Evolutionary conservation across 2,329 filamentous ascomycete species (phyloP), one percentile per base, ranked within the genome.

Genomic region (Beauveria asiatica): DNA sequence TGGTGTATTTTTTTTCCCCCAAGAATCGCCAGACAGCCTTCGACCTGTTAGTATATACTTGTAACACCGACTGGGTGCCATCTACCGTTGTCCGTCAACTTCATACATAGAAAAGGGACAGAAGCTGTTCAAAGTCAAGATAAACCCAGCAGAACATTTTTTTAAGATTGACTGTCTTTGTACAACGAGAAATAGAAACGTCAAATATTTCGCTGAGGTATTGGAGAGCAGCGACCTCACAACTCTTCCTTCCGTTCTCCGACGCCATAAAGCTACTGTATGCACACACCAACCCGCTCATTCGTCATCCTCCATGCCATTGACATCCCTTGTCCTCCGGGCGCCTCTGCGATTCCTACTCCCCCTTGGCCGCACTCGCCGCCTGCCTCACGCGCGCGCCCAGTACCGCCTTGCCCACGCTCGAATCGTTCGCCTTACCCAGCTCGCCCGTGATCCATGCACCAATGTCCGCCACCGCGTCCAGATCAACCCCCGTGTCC

Each of bases 401-500:
- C 56, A 85, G 67, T 44, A 86, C 76, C 3, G 85, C 87, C 70
- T 80, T 86, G 4, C 87, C 87, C n/a, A 88, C 86, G 48, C 80
- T 82, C 67, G 85, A 88, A 48, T 81, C 81, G 69, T 89, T 86
- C 60, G 74, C 68, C 74, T 83, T 83, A 50, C 83, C 83, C 66
- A 90, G 74, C 72, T 86, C 80, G 17, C 70, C 70, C 3, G 83
- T 84, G 61, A 92, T 90, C 89, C 89, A 92, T 16, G 80, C 76
- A 0, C 90, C 90, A 58, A 90, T 84, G 61, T 87, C 82, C 41
- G 81, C 80, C 57, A 93, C 74, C 48, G 80, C 81, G 63, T 87
- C 82, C 61, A 91, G 64, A 69, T 90, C 82, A 1, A 94, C 81
- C 0, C 89, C 90, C 0, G 90, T 92, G 46, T 84, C 77, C 74